A percentile compares a stretch with the other conserved stretches of the same genome.
These are phyloP conservation scores for Lachancea sp. DNA, from an alignment of 805 yeast genomes.

Conservation along the genomic window DNA sequence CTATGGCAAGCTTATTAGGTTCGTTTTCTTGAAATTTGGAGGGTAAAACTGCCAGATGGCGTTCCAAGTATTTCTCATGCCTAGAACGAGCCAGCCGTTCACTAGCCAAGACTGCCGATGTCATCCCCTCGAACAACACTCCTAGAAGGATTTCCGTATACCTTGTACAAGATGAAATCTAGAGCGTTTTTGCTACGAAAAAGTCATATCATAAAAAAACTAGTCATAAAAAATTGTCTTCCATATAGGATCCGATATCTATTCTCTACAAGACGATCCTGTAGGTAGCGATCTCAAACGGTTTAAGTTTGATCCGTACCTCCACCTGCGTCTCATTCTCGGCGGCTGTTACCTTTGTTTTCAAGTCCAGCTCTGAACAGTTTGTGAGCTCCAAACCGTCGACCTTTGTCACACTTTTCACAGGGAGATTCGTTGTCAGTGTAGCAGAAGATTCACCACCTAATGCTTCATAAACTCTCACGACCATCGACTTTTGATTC, in stretches of 20 bases:
- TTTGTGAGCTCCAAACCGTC: slow-evolving; percentile 51
- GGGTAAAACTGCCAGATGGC: slow-evolving; percentile 52
- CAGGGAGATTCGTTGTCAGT: slow-evolving; percentile 41
- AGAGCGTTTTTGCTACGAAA: background rate
- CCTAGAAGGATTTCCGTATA: no score
- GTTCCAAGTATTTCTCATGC: slow-evolving; percentile 40
- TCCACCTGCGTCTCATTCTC: slow-evolving; percentile 33
- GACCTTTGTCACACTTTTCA: slow-evolving; percentile 46
- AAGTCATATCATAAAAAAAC: background rate
- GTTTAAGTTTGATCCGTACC: slow-evolving; percentile 47
- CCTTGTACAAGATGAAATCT: background rate
- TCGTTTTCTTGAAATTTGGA: slow-evolving; percentile 54
- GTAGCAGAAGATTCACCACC: slow-evolving; percentile 68
- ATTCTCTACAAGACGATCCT: slow-evolving; percentile 25
- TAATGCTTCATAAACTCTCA: slow-evolving; percentile 78
- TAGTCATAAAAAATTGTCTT: background rate
- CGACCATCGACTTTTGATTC: slow-evolving; percentile 48
- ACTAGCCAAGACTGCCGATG: background rate
- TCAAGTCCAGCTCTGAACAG: slow-evolving; percentile 37
- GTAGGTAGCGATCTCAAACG: slow-evolving; percentile 66
- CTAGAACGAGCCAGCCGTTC: slow-evolving; percentile 11
- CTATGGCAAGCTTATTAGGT: slow-evolving; percentile 60
- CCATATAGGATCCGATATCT: background rate
- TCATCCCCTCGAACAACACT: background rate
- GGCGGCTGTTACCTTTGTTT: slow-evolving; percentile 20